Conservation (phyloP, 164 flowering plant species). For the Aristolochia fimbriata region DNA sequence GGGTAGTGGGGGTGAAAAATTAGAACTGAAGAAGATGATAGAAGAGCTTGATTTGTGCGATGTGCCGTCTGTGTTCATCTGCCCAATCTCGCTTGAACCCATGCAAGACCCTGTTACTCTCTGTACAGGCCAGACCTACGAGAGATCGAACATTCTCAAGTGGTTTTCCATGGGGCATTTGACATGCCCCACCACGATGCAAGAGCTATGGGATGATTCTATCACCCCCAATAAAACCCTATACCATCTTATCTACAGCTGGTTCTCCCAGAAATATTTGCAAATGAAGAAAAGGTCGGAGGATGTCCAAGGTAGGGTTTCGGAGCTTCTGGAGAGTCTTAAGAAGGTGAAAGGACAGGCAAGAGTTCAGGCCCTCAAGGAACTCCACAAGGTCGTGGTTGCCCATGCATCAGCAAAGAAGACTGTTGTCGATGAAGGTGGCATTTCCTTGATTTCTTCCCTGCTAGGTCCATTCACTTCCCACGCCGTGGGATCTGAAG, state of each 20-base stretch:
- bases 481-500: conserved; percentile 82
- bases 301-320: conserved; percentile 70
- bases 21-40: conserved; percentile 40
- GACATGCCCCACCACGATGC: conserved; percentile 74
- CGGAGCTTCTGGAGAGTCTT: conserved; percentile 57
- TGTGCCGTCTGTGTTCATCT: conserved; percentile 59
- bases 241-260: conserved; percentile 40
- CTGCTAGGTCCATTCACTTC: conserved; percentile 80
- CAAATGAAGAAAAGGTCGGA: conserved; percentile 69
- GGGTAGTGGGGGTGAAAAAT: conserved; percentile 33
- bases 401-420: conserved; percentile 53
- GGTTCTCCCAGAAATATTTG: conserved; percentile 64
- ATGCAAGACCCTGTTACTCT: conserved; percentile 81
- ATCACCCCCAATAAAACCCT: conserved; percentile 58
- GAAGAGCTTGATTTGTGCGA: conserved; percentile 42
- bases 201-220: conserved; percentile 48
- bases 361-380: conserved; percentile 70
- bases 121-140: conserved; percentile 72
- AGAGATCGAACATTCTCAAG: conserved; percentile 56
- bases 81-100: conserved; percentile 76
- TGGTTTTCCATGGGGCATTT: conserved; percentile 61
- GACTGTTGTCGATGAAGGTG: conserved; percentile 55
- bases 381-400: conserved; percentile 45
- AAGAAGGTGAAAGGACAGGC: conserved; percentile 78
- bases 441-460: conserved; percentile 46